Evolutionary conservation across 2,329 filamentous ascomycete genomes (phyloP).

Genomic region (Penicillium sp.): DNA sequence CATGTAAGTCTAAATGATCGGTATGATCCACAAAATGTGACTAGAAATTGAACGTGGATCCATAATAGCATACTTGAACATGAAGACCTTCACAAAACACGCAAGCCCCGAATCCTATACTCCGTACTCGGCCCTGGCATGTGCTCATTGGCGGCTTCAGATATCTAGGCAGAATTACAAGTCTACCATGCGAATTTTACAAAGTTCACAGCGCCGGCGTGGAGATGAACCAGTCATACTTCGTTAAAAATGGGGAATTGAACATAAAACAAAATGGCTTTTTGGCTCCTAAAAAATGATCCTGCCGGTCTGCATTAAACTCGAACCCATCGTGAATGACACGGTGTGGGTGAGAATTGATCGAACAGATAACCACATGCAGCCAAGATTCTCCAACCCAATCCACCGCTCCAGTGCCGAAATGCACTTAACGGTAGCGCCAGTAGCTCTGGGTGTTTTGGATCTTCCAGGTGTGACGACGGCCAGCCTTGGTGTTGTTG

Average conservation of each 20-base stretch:
- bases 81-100: too few species aligned
- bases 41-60: too few species aligned
- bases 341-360: slow-evolving; percentile 28
- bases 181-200: too few species aligned
- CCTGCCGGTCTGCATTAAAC: slow-evolving; percentile 35
- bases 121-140: too few species aligned
- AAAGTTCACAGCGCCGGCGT: slow-evolving; percentile 7
- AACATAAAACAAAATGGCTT: slow-evolving; percentile 32
- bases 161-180: too few species aligned
- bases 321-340: slow-evolving; percentile 28
- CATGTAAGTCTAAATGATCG: too few species aligned
- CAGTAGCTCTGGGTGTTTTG: slow-evolving; percentile 99
- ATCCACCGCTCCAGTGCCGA: slow-evolving; percentile 24
- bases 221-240: slow-evolving; percentile 34
- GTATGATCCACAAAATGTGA: too few species aligned
- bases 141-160: too few species aligned
- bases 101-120: too few species aligned
- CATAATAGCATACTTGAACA: too few species aligned
- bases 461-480: slow-evolving; percentile 99
- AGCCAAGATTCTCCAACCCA: slow-evolving; percentile 30
- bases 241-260: slow-evolving; percentile 33
- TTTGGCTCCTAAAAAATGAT: slow-evolving; percentile 36
- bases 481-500: slow-evolving; percentile 96
- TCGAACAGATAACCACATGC: slow-evolving; percentile 34
- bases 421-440: slow-evolving; percentile 72